phyloP scores from a whole-genome alignment of 257 asterid species.

The Datura wrightii region DNA sequence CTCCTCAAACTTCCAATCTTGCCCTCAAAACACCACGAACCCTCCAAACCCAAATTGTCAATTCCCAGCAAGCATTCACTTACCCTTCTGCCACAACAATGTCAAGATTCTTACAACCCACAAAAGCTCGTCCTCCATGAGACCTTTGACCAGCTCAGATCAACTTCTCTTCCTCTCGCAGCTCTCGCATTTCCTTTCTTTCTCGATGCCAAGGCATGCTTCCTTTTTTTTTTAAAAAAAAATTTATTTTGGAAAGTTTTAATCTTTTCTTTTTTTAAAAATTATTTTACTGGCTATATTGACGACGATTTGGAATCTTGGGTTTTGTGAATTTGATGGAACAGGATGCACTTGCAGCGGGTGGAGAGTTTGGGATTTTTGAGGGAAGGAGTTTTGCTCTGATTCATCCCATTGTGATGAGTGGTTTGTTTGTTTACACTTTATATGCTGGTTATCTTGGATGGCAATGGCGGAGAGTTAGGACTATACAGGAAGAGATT shows the following conservation, averaged over 20 bases:
- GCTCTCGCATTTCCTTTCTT: conserved; percentile 70
- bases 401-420: conserved; percentile 82
- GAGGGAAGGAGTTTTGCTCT: conserved; percentile 85
- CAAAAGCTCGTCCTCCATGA: conserved; percentile 30
- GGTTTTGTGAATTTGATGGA: conserved; percentile 7
- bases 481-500: conserved; percentile 79
- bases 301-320: conserved; percentile 12
- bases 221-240: background rate
- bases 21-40: conserved; percentile 30
- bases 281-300: background rate
- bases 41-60: conserved; percentile 37
- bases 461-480: conserved; percentile 97
- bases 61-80: conserved; percentile 30
- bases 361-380: conserved; percentile 83
- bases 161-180: conserved; percentile 68
- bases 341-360: conserved; percentile 82
- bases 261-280: background rate
- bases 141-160: conserved; percentile 42
- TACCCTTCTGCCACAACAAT: conserved; percentile 28
- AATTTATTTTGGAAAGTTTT: background rate
- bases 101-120: conserved; percentile 33
- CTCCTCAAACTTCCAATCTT: conserved; percentile 53
- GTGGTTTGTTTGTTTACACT: conserved; percentile 70
- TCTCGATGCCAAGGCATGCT: conserved; percentile 60
- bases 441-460: conserved; percentile 93